A percentile compares a stretch with the other conserved stretches of the same genome.
phyloP scores from a whole-genome alignment of 805 yeast species.

The Candida pini region DNA sequence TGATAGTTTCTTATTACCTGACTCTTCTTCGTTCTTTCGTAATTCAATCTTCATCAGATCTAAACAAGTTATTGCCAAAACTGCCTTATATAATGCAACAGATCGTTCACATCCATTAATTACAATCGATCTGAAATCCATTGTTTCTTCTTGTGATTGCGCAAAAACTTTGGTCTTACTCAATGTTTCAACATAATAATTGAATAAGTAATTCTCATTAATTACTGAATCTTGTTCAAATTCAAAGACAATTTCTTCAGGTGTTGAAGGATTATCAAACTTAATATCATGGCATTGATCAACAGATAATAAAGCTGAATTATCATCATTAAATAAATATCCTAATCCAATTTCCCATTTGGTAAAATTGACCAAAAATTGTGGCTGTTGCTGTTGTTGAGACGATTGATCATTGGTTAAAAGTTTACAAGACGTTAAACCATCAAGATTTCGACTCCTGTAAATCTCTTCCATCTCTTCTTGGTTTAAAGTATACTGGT shows the following conservation, averaged over 20 bases:
- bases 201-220: slow-evolving; percentile 10
- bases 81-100: slow-evolving; percentile 14
- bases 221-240: background rate
- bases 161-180: slow-evolving; percentile 17
- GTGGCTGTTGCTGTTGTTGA: background rate
- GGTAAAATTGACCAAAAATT: slow-evolving; percentile 5
- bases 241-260: no score
- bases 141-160: slow-evolving; percentile 7
- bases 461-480: background rate
- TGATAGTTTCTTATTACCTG: background rate
- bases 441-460: background rate
- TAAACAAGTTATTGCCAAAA: slow-evolving; percentile 17
- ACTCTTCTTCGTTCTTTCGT: background rate
- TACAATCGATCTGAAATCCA: slow-evolving; percentile 19
- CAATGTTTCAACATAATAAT: slow-evolving; percentile 14
- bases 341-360: slow-evolving; percentile 6
- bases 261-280: slow-evolving; percentile 3
- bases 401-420: background rate
- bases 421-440: background rate
- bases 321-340: slow-evolving; percentile 3
- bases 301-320: background rate
- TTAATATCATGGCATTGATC: slow-evolving; percentile 1
- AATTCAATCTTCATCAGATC: slow-evolving; percentile 14
- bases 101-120: slow-evolving; percentile 17
- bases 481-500: slow-evolving; percentile 6